Conservation (phyloP, 1,284 basidiomycete species). For the Moesziomyces parantarcticus region DNA sequence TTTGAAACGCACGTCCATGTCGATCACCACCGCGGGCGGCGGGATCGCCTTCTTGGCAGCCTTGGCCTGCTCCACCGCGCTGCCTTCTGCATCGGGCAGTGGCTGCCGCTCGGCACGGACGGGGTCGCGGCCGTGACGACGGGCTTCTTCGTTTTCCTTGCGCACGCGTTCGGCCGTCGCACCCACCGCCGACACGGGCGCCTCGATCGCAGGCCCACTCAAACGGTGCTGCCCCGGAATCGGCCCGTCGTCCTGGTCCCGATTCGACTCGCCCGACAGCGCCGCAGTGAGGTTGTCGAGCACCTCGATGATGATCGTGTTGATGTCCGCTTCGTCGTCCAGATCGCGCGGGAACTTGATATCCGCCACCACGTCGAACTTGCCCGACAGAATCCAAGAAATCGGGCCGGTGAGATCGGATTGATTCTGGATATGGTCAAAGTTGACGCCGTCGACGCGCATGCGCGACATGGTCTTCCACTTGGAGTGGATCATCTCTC, state of each 20-base stretch:
- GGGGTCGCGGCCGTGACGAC: slow-evolving; percentile 25
- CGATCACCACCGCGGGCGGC: slow-evolving; percentile 75
- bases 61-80: slow-evolving; percentile 8
- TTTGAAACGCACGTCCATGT: slow-evolving; percentile 93
- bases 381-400: slow-evolving; percentile 96
- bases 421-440: slow-evolving; percentile 92
- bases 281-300: slow-evolving; percentile 78
- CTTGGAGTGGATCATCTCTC: slow-evolving; percentile 70
- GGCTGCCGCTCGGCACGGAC: slow-evolving; percentile 9
- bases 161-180: slow-evolving; percentile 57
- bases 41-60: slow-evolving; percentile 40
- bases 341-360: slow-evolving; percentile 93
- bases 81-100: too few species aligned
- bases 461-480: slow-evolving; percentile 94
- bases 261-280: slow-evolving; percentile 45
- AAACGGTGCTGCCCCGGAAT: slow-evolving; percentile 90
- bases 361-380: slow-evolving; percentile 93
- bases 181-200: slow-evolving; percentile 72
- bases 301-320: slow-evolving; percentile 86
- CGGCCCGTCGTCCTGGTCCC: slow-evolving; percentile 67
- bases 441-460: slow-evolving; percentile 93
- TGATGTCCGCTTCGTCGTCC: slow-evolving; percentile 78
- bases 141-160: slow-evolving; percentile 51
- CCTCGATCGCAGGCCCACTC: slow-evolving; percentile 84
- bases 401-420: slow-evolving; percentile 81